Conservation (phyloP, 495 filamentous ascomycete genomes). For the Jackrogersella minutella region DNA sequence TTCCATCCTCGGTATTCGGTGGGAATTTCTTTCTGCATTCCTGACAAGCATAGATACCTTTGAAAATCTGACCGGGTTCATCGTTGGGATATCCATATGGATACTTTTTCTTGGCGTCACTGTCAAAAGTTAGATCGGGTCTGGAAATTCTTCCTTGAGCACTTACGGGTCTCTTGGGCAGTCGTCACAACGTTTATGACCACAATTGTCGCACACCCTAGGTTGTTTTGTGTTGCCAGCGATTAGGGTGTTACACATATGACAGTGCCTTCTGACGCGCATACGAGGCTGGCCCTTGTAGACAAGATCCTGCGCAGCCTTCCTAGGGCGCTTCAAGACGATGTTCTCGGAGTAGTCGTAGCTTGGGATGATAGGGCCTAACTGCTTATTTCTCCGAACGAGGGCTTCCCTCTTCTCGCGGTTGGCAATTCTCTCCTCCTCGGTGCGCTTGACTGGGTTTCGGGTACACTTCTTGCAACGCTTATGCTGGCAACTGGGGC, state of each 20-base stretch:
- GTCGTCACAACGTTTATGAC: conserved; percentile 78
- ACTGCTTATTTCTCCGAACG: conserved; percentile 59
- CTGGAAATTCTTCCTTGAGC: not conserved
- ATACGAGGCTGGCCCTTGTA: conserved; percentile 69
- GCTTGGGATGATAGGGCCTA: conserved; percentile 56
- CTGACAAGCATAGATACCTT: conserved; percentile 67
- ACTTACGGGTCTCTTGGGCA: conserved; percentile 86
- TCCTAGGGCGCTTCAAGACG: conserved; percentile 67
- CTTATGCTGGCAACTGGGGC: conserved; percentile 74
- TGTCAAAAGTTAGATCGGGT: conserved; percentile 42
- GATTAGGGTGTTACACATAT: conserved; percentile 75
- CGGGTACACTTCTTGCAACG: conserved; percentile 83
- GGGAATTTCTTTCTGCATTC: conserved; percentile 66
- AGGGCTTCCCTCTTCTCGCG: conserved; percentile 53
- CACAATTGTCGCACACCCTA: conserved; percentile 74
- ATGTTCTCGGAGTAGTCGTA: conserved; percentile 54
- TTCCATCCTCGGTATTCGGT: conserved; percentile 50
- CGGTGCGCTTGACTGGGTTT: conserved; percentile 65
- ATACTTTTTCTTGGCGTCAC: conserved; percentile 75
- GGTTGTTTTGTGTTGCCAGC: conserved; percentile 56
- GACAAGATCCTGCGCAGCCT: conserved; percentile 73
- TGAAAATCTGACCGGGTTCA: conserved; percentile 55
- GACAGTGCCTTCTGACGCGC: conserved; percentile 78
- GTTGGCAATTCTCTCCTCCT: conserved; percentile 59
- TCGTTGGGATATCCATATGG: conserved; percentile 83